Base-by-base conservation (phyloP, 2,329 filamentous ascomycete genomes). In the Hypoxylon sp. region DNA sequence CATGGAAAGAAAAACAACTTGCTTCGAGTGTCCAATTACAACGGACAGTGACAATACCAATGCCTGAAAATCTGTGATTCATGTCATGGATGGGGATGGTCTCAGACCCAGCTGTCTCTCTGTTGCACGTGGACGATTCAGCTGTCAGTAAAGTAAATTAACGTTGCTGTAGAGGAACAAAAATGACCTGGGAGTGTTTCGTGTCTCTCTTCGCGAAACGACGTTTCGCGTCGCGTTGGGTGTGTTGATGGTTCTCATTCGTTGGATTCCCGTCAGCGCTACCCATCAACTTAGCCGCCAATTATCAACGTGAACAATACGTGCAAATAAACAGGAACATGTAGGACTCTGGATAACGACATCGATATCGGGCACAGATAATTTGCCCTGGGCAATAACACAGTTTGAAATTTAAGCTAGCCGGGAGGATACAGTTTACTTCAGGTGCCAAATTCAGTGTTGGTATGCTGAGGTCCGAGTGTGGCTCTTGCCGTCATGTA, bases 221-320 rank as follows among this genome's bases (percentile, higher is more conserved):
- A 61, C 9, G 46, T 60, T 60, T 68, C 67, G 67, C 67, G 67
- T 69, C 67, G 67, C 66, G 66, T 66, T 45, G 16, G 48, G 61
- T 46, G 46, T 24, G 56, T 48, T 57, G 61, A 52, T 57, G 8
- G 32, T 44, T 36, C 26, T 65, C 59, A 69, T 69, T 69, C 52
- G 60, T 57, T 40, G 36, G 18, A 44, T 38, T 22, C 46, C 33
- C 22, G 18, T 57, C 61, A 38, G 53, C 53, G 30, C 56, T 20
- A 59, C 20, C 16, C 36, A 40, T 51, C 33, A 52, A 50, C 46
- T 61, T 67, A 67, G 40, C 52, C 49, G 60, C 66, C 49, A n/a
- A 38, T 24, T 48, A 36, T 12, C 30, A 16, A 12, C 12, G 33
- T 9, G 8, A 12, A 16, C 20, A 50, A 30, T 51, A 51, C 45